phyloP scores from a whole-genome alignment of 345 rosid species.

The Citrus mangshanensis region DNA sequence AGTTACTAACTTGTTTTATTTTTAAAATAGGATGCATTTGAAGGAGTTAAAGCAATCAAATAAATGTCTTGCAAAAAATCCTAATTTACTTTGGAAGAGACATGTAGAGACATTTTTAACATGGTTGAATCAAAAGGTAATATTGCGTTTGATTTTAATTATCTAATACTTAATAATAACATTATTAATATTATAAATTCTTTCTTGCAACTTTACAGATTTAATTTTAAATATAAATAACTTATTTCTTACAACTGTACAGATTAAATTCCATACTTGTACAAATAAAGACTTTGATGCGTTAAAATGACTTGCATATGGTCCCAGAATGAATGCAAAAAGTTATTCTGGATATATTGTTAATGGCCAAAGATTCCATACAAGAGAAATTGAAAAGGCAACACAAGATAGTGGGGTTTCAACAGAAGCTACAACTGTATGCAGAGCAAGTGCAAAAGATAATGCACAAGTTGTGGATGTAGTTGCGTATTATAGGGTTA shows the following conservation, averaged over 20 bases:
- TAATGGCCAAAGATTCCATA: neutral
- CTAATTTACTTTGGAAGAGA: neutral
- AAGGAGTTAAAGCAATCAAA: neutral
- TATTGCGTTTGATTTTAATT: neutral
- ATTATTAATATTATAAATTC: too few species aligned
- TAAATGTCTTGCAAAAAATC: neutral
- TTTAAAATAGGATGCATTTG: neutral
- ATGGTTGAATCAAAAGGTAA: neutral
- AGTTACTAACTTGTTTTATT: neutral
- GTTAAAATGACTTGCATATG: neutral
- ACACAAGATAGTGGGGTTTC: neutral
- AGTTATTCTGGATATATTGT: neutral
- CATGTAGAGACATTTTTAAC: neutral
- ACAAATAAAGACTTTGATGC: neutral
- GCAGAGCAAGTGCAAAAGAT: neutral
- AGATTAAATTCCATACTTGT: too few species aligned
- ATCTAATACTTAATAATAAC: too few species aligned
- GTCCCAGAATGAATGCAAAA: neutral
- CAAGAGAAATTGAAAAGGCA: neutral
- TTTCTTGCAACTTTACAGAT: too few species aligned
- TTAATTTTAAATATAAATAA: too few species aligned
- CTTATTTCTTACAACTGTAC: too few species aligned
- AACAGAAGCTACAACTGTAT: neutral
- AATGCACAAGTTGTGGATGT: neutral
- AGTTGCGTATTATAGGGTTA: neutral